phyloP scores from a whole-genome alignment of 148 eudicot species.

The Nyssa sinensis region DNA sequence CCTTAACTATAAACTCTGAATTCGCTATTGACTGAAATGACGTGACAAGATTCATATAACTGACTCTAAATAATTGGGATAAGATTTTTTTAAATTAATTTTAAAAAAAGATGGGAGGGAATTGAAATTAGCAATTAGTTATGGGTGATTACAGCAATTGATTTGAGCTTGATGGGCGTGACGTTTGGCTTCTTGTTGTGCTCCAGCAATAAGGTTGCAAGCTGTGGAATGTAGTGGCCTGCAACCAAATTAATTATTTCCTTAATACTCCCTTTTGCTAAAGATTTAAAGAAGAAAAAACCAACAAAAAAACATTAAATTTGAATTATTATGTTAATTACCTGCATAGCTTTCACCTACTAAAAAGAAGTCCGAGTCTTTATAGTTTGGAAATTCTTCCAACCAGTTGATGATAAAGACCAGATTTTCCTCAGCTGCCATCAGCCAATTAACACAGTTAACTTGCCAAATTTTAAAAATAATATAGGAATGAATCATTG shows the following conservation, averaged over 20 bases:
- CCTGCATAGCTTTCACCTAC: constrained; percentile 31
- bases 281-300: too few relatives aligned
- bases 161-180: constrained; percentile 21
- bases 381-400: constrained; percentile 23
- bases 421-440: constrained; percentile 20
- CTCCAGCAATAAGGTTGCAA: constrained; percentile 14
- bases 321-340: background rate
- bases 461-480: background rate
- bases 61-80: too few relatives aligned
- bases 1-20: too few relatives aligned
- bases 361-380: constrained; percentile 17
- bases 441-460: background rate
- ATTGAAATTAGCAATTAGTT: too few relatives aligned
- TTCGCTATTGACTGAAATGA: too few relatives aligned
- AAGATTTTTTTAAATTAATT: too few relatives aligned
- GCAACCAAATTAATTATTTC: background rate
- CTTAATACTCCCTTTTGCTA: background rate
- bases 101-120: too few relatives aligned
- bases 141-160: constrained; percentile 12
- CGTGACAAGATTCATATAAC: too few relatives aligned
- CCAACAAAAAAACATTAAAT: too few relatives aligned
- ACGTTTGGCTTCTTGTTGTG: constrained; percentile 16
- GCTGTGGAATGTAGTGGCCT: constrained; percentile 26
- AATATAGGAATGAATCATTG: background rate
- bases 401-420: constrained; percentile 22